Conservation (phyloP, 2,329 filamentous ascomycete species). For the Fusarium albidum region DNA sequence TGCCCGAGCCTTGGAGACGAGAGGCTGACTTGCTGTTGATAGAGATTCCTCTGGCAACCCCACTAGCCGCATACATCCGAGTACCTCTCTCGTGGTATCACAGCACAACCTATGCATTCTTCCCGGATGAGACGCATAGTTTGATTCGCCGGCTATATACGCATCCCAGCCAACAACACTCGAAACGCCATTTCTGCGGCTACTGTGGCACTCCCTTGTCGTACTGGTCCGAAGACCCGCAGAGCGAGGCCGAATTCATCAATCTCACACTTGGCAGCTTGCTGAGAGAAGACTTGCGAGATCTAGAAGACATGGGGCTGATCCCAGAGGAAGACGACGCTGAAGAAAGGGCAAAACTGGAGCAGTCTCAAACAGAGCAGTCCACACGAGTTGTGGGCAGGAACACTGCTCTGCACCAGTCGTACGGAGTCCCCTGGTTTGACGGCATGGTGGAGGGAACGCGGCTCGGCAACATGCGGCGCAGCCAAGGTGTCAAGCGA, state of each 20-base stretch:
- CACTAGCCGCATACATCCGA: constrained; percentile 82
- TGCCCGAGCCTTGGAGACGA: not conserved
- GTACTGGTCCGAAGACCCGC: constrained; percentile 81
- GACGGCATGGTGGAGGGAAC: constrained; percentile 83
- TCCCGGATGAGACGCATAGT: constrained; percentile 76
- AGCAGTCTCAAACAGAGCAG: constrained; percentile 10
- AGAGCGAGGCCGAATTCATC: constrained; percentile 78
- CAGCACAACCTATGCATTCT: constrained; percentile 77
- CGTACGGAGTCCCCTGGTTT: constrained; percentile 85
- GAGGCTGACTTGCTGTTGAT: constrained; percentile 18
- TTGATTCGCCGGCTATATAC: constrained; percentile 74
- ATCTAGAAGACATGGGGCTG: constrained; percentile 79
- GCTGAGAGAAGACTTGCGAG: constrained; percentile 71
- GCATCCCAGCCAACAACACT: constrained; percentile 62
- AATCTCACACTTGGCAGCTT: constrained; percentile 83
- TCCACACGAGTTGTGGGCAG: constrained; percentile 31
- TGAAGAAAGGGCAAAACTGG: constrained; percentile 28
- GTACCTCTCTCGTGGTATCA: constrained; percentile 85
- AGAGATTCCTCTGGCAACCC: constrained; percentile 74
- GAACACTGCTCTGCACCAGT: constrained; percentile 54
- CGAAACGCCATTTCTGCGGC: constrained; percentile 85
- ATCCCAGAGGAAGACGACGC: constrained; percentile 59
- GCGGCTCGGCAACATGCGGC: constrained; percentile 72
- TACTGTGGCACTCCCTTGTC: constrained; percentile 89
- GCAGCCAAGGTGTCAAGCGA: constrained; percentile 61